These are phyloP conservation scores for Pichia cephalocereana DNA, from an alignment of 805 yeast species.

Conservation along the genomic window DNA sequence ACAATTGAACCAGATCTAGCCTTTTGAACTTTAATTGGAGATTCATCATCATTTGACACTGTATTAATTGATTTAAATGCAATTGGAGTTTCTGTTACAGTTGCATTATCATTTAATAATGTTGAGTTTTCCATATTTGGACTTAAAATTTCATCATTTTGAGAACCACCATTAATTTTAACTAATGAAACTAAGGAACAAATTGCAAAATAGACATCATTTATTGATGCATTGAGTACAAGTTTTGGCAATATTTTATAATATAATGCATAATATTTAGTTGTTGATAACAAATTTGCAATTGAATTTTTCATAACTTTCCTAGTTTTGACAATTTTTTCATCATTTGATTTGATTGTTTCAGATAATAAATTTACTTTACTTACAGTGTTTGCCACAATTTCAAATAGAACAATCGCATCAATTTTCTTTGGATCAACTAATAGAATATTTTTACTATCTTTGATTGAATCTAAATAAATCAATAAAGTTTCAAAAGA, in stretches of 20 bases:
- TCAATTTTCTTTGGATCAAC: conserved; percentile 4
- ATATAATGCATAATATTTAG: conserved; percentile 64
- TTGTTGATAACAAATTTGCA: conserved; percentile 65
- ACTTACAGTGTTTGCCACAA: conserved; percentile 41
- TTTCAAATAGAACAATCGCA: conserved; percentile 36
- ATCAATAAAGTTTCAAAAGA: conserved; percentile 37
- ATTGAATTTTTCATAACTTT: conserved; percentile 54
- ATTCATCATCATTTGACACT: not conserved
- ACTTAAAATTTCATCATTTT: not conserved
- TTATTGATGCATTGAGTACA: conserved; percentile 64
- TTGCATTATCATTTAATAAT: conserved; percentile 1
- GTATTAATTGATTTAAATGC: conserved; percentile 4
- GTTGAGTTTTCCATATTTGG: not conserved
- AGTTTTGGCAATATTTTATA: conserved; percentile 57
- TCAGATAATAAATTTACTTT: conserved; percentile 30
- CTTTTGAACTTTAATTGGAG: not conserved
- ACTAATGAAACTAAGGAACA: conserved; percentile 52
- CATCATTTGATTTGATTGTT: conserved; percentile 24
- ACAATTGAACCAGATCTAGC: not conserved
- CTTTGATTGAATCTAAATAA: conserved; percentile 12
- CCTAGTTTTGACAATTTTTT: conserved; percentile 27
- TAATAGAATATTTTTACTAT: conserved; percentile 5
- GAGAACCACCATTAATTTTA: conserved; percentile 28
- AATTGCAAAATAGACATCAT: conserved; percentile 60
- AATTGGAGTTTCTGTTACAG: conserved; percentile 8